These are phyloP conservation scores for Gliomastix tumulicola DNA, from an alignment of 2,329 filamentous ascomycete species.

Conservation along the genomic window DNA sequence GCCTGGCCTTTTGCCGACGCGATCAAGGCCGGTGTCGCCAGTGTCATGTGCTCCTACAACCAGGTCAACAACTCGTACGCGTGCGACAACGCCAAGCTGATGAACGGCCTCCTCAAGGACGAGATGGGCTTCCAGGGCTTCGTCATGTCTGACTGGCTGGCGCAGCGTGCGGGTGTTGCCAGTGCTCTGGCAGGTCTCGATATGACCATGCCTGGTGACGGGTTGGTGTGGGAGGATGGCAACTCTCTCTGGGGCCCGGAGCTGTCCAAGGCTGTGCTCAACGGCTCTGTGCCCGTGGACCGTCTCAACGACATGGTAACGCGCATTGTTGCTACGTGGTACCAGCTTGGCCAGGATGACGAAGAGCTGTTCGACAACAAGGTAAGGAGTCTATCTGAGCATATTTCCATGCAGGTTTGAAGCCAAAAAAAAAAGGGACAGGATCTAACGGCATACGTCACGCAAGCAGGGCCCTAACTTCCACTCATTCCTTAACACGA, in stretches of 20 bases:
- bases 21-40: constrained; percentile 66
- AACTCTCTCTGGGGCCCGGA: constrained; percentile 75
- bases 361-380: constrained; percentile 51
- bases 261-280: constrained; percentile 70
- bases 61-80: constrained; percentile 57
- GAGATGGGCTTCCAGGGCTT: constrained; percentile 65
- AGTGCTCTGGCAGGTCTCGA: constrained; percentile 55
- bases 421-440: no score
- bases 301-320: constrained; percentile 85
- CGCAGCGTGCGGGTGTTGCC: constrained; percentile 48
- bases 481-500: constrained; percentile 62
- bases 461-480: constrained; percentile 72
- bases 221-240: constrained; percentile 59
- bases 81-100: constrained; percentile 57
- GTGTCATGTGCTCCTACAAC: constrained; percentile 77
- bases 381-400: no score
- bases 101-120: constrained; percentile 64
- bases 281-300: constrained; percentile 72
- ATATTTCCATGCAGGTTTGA: no score
- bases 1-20: constrained; percentile 73
- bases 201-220: constrained; percentile 65
- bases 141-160: constrained; percentile 63
- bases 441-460: no score
- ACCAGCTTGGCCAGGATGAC: constrained; percentile 71
- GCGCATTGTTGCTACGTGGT: constrained; percentile 83